A percentile compares a stretch with the other conserved stretches of the same genome.
Evolutionary conservation across 371 early-diverging fungal genomes (phyloP).

Genomic region (Syncephalastrum contaminatum): DNA sequence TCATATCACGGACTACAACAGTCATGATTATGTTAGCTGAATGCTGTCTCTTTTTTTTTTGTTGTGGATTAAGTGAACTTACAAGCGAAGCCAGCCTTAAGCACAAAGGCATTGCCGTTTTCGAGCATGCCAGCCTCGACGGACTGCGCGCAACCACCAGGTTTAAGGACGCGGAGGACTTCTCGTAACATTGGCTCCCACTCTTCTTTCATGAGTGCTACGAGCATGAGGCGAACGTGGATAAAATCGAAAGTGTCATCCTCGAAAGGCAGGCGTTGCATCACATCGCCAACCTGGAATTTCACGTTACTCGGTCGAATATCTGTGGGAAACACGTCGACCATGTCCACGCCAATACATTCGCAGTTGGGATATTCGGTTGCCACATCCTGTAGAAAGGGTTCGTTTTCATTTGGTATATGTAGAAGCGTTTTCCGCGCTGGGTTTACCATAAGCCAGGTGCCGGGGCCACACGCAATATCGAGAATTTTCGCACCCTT

Average conservation of each 20-base stretch:
- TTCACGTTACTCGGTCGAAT: constrained; percentile 45
- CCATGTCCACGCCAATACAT: constrained; percentile 55
- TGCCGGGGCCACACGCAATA: constrained; percentile 39
- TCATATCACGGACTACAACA: constrained; percentile 13
- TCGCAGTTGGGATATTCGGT: constrained; percentile 56
- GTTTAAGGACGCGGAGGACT: constrained; percentile 50
- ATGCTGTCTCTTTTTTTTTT: background rate
- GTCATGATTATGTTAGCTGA: background rate
- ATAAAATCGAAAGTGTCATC: constrained; percentile 62
- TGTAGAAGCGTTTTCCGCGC: background rate
- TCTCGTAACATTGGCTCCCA: constrained; percentile 53
- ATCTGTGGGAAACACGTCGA: constrained; percentile 47
- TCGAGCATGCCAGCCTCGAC: constrained; percentile 36
- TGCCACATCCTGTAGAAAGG: constrained; percentile 42
- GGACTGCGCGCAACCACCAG: constrained; percentile 57
- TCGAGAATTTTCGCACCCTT: constrained; percentile 16
- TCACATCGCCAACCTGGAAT: constrained; percentile 44
- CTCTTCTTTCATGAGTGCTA: constrained; percentile 42
- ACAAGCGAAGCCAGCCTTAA: constrained; percentile 26
- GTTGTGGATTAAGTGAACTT: constrained; percentile 5
- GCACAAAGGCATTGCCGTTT: constrained; percentile 27
- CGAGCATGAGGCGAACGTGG: constrained; percentile 48
- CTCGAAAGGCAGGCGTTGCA: constrained; percentile 51
- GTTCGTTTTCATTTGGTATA: background rate
- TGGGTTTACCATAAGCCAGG: constrained; percentile 47